Percentiles rank a stretch among this genome's conserved stretches.
Conservation (phyloP, 2,329 filamentous ascomycete genomes). For the Aspergillus sp. region DNA sequence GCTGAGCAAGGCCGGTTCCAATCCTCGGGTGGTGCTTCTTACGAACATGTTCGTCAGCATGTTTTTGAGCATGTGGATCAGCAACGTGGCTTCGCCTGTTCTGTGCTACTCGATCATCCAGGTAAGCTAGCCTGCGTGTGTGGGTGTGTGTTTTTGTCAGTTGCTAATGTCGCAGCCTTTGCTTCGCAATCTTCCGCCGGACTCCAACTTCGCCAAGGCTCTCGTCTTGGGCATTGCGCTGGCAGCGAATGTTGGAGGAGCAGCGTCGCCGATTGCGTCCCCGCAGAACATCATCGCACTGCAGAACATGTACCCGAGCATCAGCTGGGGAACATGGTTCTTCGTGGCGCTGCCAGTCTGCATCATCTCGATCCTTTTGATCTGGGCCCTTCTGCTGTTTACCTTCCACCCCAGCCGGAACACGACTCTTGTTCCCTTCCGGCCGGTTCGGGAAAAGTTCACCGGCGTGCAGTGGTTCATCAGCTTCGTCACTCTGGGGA, state of each 20-base stretch:
- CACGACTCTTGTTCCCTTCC: constrained; percentile 87
- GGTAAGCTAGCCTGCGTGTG: constrained; percentile 44
- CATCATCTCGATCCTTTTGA: constrained; percentile 79
- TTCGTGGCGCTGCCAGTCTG: constrained; percentile 93
- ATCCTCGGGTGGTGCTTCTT: constrained; percentile 82
- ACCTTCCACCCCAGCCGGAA: constrained; percentile 83
- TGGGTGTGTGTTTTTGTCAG: neutral
- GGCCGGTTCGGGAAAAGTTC: constrained; percentile 84
- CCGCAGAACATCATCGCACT: constrained; percentile 97
- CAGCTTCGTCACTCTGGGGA: constrained; percentile 73
- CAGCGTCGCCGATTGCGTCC: constrained; percentile 93
- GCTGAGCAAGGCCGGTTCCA: constrained; percentile 91
- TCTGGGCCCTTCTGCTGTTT: constrained; percentile 82
- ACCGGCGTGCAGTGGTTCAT: constrained; percentile 93
- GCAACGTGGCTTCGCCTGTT: constrained; percentile 94
- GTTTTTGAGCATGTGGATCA: constrained; percentile 98
- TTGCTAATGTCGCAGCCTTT: constrained; percentile 65
- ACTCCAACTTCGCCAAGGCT: constrained; percentile 91
- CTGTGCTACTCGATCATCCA: constrained; percentile 98
- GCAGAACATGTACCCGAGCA: constrained; percentile 88
- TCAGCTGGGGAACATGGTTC: constrained; percentile 96
- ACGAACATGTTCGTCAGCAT: constrained; percentile 99
- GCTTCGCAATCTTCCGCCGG: constrained; percentile 84
- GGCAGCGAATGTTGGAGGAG: constrained; percentile 92
- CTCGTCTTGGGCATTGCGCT: constrained; percentile 93